A percentile compares a stretch with the other conserved stretches of the same genome.
Evolutionary conservation across 495 filamentous ascomycete genomes (phyloP).

Genomic region (Letharia columbiana): DNA sequence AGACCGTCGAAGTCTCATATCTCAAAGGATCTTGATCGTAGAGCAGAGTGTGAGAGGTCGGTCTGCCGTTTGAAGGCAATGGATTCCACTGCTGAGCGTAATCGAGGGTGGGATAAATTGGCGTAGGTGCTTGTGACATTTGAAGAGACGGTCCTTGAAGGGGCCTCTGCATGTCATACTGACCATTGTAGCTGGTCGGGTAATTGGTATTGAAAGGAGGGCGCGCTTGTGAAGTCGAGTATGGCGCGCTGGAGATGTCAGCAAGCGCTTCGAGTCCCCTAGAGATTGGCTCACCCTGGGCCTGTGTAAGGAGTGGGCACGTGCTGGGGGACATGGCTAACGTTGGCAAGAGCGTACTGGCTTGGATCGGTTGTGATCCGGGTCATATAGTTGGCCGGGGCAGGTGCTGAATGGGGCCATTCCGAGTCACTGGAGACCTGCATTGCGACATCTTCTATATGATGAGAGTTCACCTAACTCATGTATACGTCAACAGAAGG

Average conservation of each 20-base stretch:
- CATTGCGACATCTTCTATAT: slow-evolving; percentile 6
- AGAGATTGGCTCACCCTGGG: slow-evolving; percentile 1
- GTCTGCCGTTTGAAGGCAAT: slow-evolving; percentile 10
- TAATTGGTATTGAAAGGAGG: not conserved
- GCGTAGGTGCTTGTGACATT: slow-evolving; percentile 10
- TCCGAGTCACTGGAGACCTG: slow-evolving; percentile 6
- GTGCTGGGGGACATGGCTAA: slow-evolving; percentile 1
- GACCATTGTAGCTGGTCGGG: not conserved
- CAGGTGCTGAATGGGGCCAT: slow-evolving; percentile 8
- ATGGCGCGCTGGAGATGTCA: slow-evolving; percentile 9
- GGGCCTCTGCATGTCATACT: slow-evolving; percentile 19
- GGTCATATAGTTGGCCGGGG: not conserved
- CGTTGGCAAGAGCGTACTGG: slow-evolving; percentile 7
- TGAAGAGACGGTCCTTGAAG: slow-evolving; percentile 15
- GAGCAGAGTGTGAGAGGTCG: not conserved
- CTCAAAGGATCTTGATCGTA: slow-evolving; percentile 18
- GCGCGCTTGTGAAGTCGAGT: not conserved
- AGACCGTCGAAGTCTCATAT: slow-evolving; percentile 14
- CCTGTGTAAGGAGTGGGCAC: not conserved
- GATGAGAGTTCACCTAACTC: slow-evolving; percentile 19
- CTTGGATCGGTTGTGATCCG: slow-evolving; percentile 11
- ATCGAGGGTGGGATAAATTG: slow-evolving; percentile 9
- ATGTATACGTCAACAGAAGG: not conserved
- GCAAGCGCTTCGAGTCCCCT: not conserved
- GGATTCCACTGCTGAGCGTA: slow-evolving; percentile 19